Evolutionary conservation across 805 yeast species (phyloP), one percentile per base, ranked within the genome.

Genomic region (Kazachstania martiniae): DNA sequence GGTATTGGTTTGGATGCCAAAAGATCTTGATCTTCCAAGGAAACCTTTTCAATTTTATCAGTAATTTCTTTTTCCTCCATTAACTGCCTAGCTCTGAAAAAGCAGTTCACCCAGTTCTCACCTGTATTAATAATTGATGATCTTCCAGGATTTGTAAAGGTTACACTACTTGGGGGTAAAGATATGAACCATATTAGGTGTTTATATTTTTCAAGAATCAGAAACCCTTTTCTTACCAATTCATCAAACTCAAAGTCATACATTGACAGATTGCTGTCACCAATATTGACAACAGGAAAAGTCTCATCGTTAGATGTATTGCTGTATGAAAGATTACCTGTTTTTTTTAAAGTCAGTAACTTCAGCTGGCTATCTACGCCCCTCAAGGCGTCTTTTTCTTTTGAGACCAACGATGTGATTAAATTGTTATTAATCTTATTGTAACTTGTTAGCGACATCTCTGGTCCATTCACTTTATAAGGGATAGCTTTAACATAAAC

Each of bases 171-270:
- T 8, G 21, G 21, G 8, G 76, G 58, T 45, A 62, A 52, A 27
- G 79, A 59, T 35, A 78, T 74, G 5, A 77, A 66, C 58, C 80
- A 61, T 37, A 69, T 70, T 27, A 73, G 74, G 34, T 66, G 62
- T 37, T 66, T 68, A 41, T 71, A 64, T 43, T 77, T 59, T 45
- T 80, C 87, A 18, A 80, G 47, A 9, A 78, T 76, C 28, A 79
- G 58, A 44, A 71, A 78, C 0, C 89, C 91, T 34, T 62, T 67
- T 16, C 63, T 62, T 5, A 63, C 62, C 13, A 56, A 59, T 36
- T 74, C 81, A 40, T 74, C 77, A 53, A 81, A 80, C 50, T 80
- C 89, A 53, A 77, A 79, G 53, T 80, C 89, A 50, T 80, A 81
- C 77, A 81, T 74, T 47, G 82, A 81, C 34, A 80, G 72, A 41